Base-by-base conservation (phyloP, 225 moss, liverwort and hornwort species). In the Lunularia cruciata region DNA sequence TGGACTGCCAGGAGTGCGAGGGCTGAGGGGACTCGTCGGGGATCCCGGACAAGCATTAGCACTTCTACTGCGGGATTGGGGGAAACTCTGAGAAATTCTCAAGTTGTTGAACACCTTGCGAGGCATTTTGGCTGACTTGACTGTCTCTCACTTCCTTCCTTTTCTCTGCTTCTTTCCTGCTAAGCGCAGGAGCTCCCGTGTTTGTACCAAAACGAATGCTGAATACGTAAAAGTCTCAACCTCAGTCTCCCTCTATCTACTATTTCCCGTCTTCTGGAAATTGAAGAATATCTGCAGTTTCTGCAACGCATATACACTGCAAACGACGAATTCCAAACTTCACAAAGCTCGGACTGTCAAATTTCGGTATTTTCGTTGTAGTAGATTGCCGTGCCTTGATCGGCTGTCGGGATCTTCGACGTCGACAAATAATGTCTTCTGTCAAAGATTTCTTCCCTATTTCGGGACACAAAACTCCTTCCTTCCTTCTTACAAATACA, bases 21-120 rank as follows among this genome's bases (percentile, higher is more conserved):
- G 46, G 46, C 63, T 46, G 45, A 64, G 46, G 7, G 63, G 63
- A 46, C 63, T 64, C 63, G 43, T 43, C 5, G 63, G 63, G 16
- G 63, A 46, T 7, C 46, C 63, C 45, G 46, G 46, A 46, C 46
- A 45, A 0, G 2, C 49, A 16, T 7, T 18, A 0, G 2, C 49
- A 16, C 16, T 18, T 27, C 63, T 30, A 45, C 63, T 15, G 8
- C 46, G 45, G 0, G 45, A 45, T 1, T 18, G 27, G 28, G 63
- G 8, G 63, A 45, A 64, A 46, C 39, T 46, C 22, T 27, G 42
- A 43, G 37, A 30, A 36, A 45, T 42, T 31, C 43, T 64, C 63
- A 46, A 46, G 14, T 64, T 64, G 63, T 16, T 46, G 30, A 64
- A 64, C 45, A 28, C 30, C 63, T 30, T 64, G 45, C 63, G 45